Evolutionary conservation across 352 stramenopile genomes (phyloP).

Genomic region (Aphanomyces invadans): DNA sequence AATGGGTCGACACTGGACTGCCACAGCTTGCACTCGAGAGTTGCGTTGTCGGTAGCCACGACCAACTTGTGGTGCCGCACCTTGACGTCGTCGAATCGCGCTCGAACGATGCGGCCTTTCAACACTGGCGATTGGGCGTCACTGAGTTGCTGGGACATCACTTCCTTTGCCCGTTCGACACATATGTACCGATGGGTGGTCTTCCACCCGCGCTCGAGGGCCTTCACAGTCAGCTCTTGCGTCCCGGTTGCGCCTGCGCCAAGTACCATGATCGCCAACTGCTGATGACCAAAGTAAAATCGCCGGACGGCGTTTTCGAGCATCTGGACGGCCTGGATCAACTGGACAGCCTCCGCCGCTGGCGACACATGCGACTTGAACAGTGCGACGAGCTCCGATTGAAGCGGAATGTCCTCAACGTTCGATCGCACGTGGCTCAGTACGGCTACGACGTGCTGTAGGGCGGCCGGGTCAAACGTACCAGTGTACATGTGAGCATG

Average conservation of each 20-base stretch:
- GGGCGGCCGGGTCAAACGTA: neutral
- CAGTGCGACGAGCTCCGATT: slow-evolving; percentile 7
- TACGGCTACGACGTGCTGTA: neutral
- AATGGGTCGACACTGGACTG: neutral
- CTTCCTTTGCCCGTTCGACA: slow-evolving; percentile 14
- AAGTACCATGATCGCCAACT: slow-evolving; percentile 21
- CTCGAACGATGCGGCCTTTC: slow-evolving; percentile 16
- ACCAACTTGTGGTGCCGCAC: neutral
- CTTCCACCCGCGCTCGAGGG: slow-evolving; percentile 21
- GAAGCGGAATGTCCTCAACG: neutral
- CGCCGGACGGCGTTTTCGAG: slow-evolving; percentile 19
- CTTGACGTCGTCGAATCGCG: neutral
- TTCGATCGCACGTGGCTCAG: neutral
- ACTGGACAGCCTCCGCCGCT: neutral
- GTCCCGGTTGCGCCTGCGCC: slow-evolving; percentile 7
- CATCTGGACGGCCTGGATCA: slow-evolving; percentile 20
- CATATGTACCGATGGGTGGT: slow-evolving; percentile 14
- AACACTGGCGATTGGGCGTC: neutral
- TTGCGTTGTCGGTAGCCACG: neutral
- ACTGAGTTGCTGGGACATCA: neutral
- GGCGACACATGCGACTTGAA: neutral
- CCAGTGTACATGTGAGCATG: neutral
- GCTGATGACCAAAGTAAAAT: slow-evolving; percentile 24
- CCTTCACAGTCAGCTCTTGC: slow-evolving; percentile 22
- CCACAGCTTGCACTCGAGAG: neutral